These are phyloP conservation scores for Nicotiana attenuata DNA, from an alignment of 257 asterid genomes.

Conservation along the genomic window DNA sequence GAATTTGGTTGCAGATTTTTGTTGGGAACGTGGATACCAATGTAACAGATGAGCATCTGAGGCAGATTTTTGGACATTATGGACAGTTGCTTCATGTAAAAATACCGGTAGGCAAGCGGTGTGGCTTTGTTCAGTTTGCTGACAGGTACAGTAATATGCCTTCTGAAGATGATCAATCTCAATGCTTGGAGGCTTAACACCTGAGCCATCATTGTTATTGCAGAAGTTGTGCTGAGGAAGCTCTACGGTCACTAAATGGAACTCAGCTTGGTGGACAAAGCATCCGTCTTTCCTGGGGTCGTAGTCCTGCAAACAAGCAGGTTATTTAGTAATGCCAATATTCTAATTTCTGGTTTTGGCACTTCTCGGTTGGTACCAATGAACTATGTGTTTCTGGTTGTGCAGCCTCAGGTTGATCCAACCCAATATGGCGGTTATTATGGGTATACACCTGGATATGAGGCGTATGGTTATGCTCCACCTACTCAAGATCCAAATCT, in stretches of 20 bases:
- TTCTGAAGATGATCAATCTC: neutral
- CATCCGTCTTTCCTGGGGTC: conserved; percentile 36
- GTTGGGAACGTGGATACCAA: conserved; percentile 20
- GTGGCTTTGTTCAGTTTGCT: conserved; percentile 38
- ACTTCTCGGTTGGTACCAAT: neutral
- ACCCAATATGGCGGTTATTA: conserved; percentile 50
- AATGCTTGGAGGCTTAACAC: neutral
- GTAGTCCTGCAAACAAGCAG: conserved; percentile 33
- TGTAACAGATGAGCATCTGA: conserved; percentile 30
- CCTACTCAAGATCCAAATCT: conserved; percentile 70
- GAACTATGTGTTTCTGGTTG: neutral
- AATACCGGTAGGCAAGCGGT: conserved; percentile 32
- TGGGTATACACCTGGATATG: conserved; percentile 69
- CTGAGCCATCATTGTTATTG: neutral
- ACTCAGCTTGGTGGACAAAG: conserved; percentile 29
- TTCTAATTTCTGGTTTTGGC: neutral
- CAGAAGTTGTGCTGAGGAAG: conserved; percentile 24
- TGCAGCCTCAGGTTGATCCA: conserved; percentile 21
- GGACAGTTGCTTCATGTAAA: conserved; percentile 35
- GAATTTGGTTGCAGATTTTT: conserved; percentile 16
- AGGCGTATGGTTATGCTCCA: conserved; percentile 69
- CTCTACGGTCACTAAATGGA: conserved; percentile 23
- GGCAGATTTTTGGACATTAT: conserved; percentile 24
- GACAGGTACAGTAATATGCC: conserved; percentile 12
- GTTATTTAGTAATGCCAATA: neutral